A percentile compares a stretch with the other conserved stretches of the same genome.
phyloP scores from a whole-genome alignment of 176 grass and related monocot species.

The Chrysopogon serrulatus region DNA sequence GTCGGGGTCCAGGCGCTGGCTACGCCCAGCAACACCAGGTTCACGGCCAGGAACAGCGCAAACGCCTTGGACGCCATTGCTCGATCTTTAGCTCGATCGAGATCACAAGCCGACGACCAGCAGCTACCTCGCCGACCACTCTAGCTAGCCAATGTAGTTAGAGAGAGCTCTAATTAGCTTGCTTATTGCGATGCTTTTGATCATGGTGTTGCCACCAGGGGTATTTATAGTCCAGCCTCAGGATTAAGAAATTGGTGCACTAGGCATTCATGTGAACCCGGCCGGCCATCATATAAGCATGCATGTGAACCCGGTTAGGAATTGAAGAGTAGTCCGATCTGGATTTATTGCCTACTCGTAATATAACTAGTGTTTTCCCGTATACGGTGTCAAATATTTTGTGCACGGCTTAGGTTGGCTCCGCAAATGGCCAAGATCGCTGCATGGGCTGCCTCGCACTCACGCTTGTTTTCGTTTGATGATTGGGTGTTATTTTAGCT shows the following conservation, averaged over 20 bases:
- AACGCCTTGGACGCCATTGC: constrained; percentile 31
- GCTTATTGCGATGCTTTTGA: constrained; percentile 9
- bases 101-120: background rate
- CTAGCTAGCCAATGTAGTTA: background rate
- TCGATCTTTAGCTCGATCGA: too few species aligned
- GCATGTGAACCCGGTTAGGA: background rate
- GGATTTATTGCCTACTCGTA: background rate
- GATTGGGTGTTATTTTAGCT: constrained; percentile 23
- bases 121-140: background rate
- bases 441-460: background rate
- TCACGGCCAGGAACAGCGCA: constrained; percentile 30
- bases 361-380: background rate
- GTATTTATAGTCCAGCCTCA: background rate
- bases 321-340: background rate
- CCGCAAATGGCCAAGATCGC: constrained; percentile 12
- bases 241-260: constrained; percentile 7
- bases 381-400: background rate
- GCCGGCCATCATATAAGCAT: background rate
- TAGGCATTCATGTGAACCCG: constrained; percentile 3
- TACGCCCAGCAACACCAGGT: constrained; percentile 18
- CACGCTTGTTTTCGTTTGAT: background rate
- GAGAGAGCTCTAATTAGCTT: background rate
- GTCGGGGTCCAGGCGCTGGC: constrained; percentile 3
- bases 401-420: background rate
- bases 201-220: background rate